These are phyloP conservation scores for Croton laevigatus DNA, from an alignment of 441 rosid species.

Conservation along the genomic window DNA sequence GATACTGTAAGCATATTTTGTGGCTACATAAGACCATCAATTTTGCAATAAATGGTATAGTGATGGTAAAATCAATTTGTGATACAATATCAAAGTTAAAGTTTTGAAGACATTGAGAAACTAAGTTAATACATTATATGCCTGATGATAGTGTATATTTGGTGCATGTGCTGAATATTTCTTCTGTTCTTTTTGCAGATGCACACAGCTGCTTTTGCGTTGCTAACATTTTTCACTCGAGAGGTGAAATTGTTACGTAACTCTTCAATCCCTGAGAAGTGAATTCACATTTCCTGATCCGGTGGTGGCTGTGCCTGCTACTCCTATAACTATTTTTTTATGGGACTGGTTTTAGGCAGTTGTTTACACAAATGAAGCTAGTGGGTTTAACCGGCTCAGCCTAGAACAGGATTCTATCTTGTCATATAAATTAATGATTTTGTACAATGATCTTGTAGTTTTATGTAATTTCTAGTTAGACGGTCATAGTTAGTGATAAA, in stretches of 20 bases:
- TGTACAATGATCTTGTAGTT: not conserved
- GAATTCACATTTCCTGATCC: not conserved
- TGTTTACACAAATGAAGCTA: not conserved
- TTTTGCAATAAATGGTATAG: not conserved
- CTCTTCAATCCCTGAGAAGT: not conserved
- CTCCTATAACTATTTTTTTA: not conserved
- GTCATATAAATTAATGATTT: not conserved
- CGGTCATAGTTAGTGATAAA: not conserved
- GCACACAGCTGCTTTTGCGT: slow-evolving; percentile 82
- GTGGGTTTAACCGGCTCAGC: not conserved
- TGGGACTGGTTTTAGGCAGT: not conserved
- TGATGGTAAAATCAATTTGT: not conserved
- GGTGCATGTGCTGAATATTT: not conserved
- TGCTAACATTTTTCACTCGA: slow-evolving; percentile 76
- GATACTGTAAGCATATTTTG: no score
- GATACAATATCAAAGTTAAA: not conserved
- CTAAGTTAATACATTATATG: not conserved
- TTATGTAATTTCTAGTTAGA: not conserved
- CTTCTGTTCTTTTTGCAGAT: slow-evolving; percentile 42
- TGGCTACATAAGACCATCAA: no score
- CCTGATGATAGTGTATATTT: not conserved
- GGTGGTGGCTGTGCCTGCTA: not conserved
- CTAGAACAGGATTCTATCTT: not conserved
- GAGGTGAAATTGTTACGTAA: slow-evolving; percentile 56
- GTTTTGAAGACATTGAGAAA: not conserved